A percentile compares a stretch with the other conserved stretches of the same genome.
These are phyloP conservation scores for Calendula officinalis DNA, from an alignment of 129 eudicot genomes.

Conservation along the genomic window DNA sequence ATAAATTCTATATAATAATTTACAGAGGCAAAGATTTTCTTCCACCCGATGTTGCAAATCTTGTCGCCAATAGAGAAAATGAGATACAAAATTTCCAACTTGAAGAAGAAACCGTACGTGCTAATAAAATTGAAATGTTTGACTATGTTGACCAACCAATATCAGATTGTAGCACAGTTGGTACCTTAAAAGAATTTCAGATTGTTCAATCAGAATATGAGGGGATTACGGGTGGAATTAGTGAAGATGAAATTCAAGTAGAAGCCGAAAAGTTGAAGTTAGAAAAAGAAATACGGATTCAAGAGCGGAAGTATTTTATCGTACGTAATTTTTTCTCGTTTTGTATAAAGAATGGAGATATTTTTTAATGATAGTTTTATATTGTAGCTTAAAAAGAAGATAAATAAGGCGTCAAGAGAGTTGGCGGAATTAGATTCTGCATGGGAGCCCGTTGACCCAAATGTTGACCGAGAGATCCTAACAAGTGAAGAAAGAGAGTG, in stretches of 20 bases:
- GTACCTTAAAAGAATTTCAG: constrained; percentile 73
- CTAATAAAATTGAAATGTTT: constrained; percentile 42
- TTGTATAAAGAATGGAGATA: background rate
- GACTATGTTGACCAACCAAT: constrained; percentile 39
- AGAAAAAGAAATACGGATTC: constrained; percentile 60
- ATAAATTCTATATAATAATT: constrained; percentile 83
- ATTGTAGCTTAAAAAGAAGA: constrained; percentile 80
- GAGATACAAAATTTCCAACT: constrained; percentile 62
- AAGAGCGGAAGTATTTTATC: constrained; percentile 58
- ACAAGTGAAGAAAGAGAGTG: constrained; percentile 83
- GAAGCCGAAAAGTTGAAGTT: constrained; percentile 57
- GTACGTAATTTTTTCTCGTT: constrained; percentile 35
- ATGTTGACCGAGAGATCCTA: constrained; percentile 67
- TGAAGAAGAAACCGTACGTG: constrained; percentile 80
- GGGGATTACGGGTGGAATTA: constrained; percentile 26
- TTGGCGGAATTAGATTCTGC: constrained; percentile 48
- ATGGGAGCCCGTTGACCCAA: constrained; percentile 54
- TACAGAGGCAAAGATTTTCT: constrained; percentile 96
- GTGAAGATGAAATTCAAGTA: constrained; percentile 44
- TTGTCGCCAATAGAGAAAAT: constrained; percentile 67
- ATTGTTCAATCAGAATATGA: constrained; percentile 43
- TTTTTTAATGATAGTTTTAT: background rate
- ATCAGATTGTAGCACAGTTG: constrained; percentile 39
- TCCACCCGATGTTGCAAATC: constrained; percentile 63
- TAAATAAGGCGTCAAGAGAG: constrained; percentile 49